These are phyloP conservation scores for Pulveroboletus ravenelii DNA, from an alignment of 768 basidiomycete genomes.

Conservation along the genomic window DNA sequence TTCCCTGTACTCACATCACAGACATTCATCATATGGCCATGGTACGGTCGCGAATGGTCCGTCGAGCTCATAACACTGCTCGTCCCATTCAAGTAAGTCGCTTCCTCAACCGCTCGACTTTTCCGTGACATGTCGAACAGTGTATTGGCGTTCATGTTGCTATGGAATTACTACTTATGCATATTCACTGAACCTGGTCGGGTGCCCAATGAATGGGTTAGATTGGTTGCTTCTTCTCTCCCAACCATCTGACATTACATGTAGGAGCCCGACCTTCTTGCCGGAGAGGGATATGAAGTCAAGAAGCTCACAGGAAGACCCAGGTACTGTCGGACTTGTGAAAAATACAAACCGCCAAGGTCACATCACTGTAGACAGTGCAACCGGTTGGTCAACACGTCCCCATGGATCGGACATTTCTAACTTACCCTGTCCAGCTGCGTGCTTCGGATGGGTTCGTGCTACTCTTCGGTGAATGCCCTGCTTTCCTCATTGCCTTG, in stretches of 20 bases:
- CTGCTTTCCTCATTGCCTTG: slow-evolving; percentile 3
- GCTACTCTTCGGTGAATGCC: neutral
- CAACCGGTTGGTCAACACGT: slow-evolving; percentile 50
- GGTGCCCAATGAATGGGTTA: slow-evolving; percentile 77
- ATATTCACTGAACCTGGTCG: slow-evolving; percentile 80
- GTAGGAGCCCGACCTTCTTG: slow-evolving; percentile 65
- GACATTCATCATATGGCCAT: slow-evolving; percentile 87
- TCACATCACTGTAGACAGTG: slow-evolving; percentile 93
- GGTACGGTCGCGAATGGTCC: slow-evolving; percentile 77
- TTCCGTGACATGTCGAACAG: slow-evolving; percentile 37
- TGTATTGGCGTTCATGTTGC: slow-evolving; percentile 65
- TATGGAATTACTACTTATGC: slow-evolving; percentile 87
- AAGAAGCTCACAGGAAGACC: slow-evolving; percentile 83
- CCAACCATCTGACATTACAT: slow-evolving; percentile 3
- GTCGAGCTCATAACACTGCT: slow-evolving; percentile 73
- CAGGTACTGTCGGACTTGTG: slow-evolving; percentile 83
- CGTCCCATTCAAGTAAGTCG: slow-evolving; percentile 82
- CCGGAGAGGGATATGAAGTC: slow-evolving; percentile 76
- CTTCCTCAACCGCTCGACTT: neutral
- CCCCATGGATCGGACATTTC: neutral
- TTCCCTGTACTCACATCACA: slow-evolving; percentile 91
- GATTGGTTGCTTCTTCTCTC: slow-evolving; percentile 15
- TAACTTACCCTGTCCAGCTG: slow-evolving; percentile 43
- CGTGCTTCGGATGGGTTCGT: slow-evolving; percentile 83
- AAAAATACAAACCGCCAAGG: slow-evolving; percentile 79